Evolutionary conservation across 257 asterid species (phyloP), one percentile per base, ranked within the genome.

Genomic region (Fraxinus anomala): DNA sequence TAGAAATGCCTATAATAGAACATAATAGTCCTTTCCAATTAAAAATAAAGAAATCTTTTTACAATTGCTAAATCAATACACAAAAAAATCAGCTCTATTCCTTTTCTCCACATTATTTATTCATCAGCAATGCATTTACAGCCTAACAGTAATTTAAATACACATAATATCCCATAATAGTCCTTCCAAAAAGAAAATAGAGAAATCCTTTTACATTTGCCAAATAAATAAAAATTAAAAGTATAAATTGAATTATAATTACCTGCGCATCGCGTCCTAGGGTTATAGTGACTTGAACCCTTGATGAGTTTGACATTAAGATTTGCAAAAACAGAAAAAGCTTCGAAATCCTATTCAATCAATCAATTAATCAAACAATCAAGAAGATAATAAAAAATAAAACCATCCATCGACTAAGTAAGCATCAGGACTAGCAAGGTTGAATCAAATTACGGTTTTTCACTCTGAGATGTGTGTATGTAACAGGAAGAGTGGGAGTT

Each of bases 241-340:
- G 13, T 16, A 40, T 28, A n/a, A 44, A 40, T 23, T 5, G 21
- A 82, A 73, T 42, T 12, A 65, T 42, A 14, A 76, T 17, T 82
- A 92, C 98, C 97, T 89, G 97, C 76, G 96, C 93, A 65, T 85
- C 72, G 79, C 91, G 89, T 26, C 98, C 96, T 56, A 94, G 92
- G 72, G 97, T 92, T 72, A 94, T 91, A 77, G 98, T 94, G 23
- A 94, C 90, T 40, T 89, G 89, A 75, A 97, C 88, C 91, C 92
- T 83, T 26, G 96, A 89, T 79, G 84, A 6, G 82, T 89, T 96
- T 51, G 91, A 88, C 98, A 94, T 94, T 14, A 24, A 16, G 63
- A 51, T 6, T 51, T 51, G 54, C 63, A 51, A 16, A 49, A 49
- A 51, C 19, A 17, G 1, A 44, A 44, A 42, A 19, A 1, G 1